Base-by-base conservation (phyloP, 2,329 filamentous ascomycete species). In the Colletotrichum orbiculare region DNA sequence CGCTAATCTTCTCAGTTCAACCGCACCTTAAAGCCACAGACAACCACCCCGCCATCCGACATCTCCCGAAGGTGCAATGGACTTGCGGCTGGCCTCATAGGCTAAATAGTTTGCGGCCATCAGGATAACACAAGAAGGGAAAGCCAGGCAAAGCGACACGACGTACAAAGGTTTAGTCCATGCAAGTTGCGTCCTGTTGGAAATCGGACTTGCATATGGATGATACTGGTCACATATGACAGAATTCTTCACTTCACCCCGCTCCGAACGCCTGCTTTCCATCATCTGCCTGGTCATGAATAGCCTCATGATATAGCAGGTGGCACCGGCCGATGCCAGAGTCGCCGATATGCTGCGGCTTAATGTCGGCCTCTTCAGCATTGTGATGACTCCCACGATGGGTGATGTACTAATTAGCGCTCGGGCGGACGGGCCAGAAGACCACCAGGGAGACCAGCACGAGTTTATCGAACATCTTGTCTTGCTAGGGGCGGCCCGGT, bases 31-130 rank as follows among this genome's bases (percentile, higher is more conserved):
- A 25, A 25, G 25, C 25, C 25, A 25, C 25, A 25, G 4, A 25
- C 37, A 8, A 53, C 9, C 50, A 33, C 17, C 45, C 39, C 43
- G 15, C 15, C 17, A 13, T 10, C 62, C 63, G 63, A 53, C 10
- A 66, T 56, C 35, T 35, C 59, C 63, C 63, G 63, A 66, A 63
- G 59, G 60, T 62, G 63, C 41, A 33, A 52, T 61, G 42, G 42
- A 8, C 47, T 54, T 34, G 13, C 12, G 13, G 42, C 47, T 38
- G 46, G 25, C 35, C 46, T 58, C 33, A 58, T 54, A 66, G 59
- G 53, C 63, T 64, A 57, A 63, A 63, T 58, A 41, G 6, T 9
- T 13, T 38, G 41, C 9, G 43, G 15, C 15, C 43, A 38, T 39
- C 42, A 42, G 15, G 35, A n/a, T 48, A 15, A 17, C 13, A 6